Percentiles rank a stretch among this genome's conserved stretches.
Conservation (phyloP, 2,329 filamentous ascomycete species). For the Onygena corvina region DNA sequence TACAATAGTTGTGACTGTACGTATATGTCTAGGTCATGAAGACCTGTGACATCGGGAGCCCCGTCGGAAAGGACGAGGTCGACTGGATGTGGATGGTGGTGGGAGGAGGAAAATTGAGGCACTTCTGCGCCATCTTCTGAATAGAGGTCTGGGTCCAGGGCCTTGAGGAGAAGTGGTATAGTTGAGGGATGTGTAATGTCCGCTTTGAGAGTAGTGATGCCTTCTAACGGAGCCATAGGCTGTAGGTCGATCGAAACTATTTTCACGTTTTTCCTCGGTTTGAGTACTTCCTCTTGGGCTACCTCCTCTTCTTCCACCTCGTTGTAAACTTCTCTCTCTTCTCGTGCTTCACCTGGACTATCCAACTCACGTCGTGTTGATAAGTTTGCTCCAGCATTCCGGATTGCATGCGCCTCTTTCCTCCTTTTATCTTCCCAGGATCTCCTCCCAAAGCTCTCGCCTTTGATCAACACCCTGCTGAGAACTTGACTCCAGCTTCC, state of each 20-base stretch:
- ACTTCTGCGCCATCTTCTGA: constrained; percentile 27
- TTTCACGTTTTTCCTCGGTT: constrained; percentile 60
- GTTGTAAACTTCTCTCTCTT: constrained; percentile 18
- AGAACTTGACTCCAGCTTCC: constrained; percentile 97
- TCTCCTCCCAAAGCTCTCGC: constrained; percentile 73
- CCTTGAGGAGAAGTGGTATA: constrained; percentile 73
- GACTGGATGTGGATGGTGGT: constrained; percentile 58
- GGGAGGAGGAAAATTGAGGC: constrained; percentile 25
- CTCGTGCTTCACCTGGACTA: constrained; percentile 11
- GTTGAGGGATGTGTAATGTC: constrained; percentile 97
- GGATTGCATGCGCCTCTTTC: constrained; percentile 35
- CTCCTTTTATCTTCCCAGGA: constrained; percentile 80
- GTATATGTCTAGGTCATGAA: constrained; percentile 97
- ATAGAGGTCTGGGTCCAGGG: constrained; percentile 63
- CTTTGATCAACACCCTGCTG: constrained; percentile 83
- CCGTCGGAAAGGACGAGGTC: constrained; percentile 93
- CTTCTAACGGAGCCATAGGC: constrained; percentile 85
- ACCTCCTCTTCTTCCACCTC: constrained; percentile 22
- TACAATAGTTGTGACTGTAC: constrained; percentile 93
- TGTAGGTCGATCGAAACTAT: constrained; percentile 95
- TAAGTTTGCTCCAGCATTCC: constrained; percentile 12
- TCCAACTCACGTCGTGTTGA: constrained; percentile 10
- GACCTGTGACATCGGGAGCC: constrained; percentile 87
- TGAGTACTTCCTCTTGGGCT: constrained; percentile 24
- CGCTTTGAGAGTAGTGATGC: constrained; percentile 81